Base-by-base conservation (phyloP, 2,329 filamentous ascomycete genomes). In the Furcasterigmium furcatum region DNA sequence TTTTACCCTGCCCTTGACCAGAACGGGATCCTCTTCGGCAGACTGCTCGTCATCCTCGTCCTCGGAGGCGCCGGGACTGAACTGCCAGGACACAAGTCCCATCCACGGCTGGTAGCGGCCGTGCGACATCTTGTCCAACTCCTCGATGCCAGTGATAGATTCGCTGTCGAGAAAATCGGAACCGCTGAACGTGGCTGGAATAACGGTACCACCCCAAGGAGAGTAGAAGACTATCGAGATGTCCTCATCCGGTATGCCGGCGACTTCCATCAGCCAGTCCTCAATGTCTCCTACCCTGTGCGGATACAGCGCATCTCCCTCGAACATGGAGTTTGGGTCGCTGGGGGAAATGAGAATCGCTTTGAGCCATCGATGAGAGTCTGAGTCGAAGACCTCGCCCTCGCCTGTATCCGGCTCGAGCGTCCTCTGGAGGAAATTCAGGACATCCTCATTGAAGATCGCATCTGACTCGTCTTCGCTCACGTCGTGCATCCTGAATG, bases 1-100 rank as follows among this genome's bases (percentile, higher is more conserved):
- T n/a, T 24, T 43, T 4, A 32, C 18, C 14, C 18, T 18, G 7
- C 9, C 35, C n/a, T 20, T 20, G 18, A 19, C 13, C 8, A 3
- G 7, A 12, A 19, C 3, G 35, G 18, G 20, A 21, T 38, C 14
- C 8, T 18, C n/a, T n/a, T n/a, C n/a, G n/a, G n/a, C n/a, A n/a
- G n/a, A n/a, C 9, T 14, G 35, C 7, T 21, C 20, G n/a, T 18
- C 35, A 21, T 5, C 3, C 9, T 13, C 9, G 13, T 38, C 16
- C n/a, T 19, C n/a, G n/a, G 14, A 8, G n/a, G 13, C 13, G 12
- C 41, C 24, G 13, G 49, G 47, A n/a, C 46, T 42, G 14, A 47
- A 51, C 38, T 51, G 44, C 49, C 49, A 50, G 16, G 27, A 46
- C 8, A 47, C 25, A 10, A 50, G 21, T 4, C 42, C 48, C 29